Evolutionary conservation across 768 basidiomycete genomes (phyloP), one percentile per base, ranked within the genome.

Genomic region (Mycena pura): DNA sequence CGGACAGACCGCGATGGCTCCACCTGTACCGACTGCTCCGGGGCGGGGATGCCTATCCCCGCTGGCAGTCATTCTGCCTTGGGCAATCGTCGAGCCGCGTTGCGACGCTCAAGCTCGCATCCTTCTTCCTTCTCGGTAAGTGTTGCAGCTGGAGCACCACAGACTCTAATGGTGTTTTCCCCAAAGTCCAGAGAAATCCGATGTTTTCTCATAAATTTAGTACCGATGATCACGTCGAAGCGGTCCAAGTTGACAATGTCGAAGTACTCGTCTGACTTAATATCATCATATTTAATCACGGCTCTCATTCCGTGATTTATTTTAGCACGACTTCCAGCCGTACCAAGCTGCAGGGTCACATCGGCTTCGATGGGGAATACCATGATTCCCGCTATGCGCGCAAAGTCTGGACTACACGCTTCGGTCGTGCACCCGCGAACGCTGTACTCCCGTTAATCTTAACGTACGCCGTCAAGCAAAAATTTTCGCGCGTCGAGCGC

Each of bases 211-310:
- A 78, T 73, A 43, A 76, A 80, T 2, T 73, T 73, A 4, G 70
- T 75, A 0, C 79, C 76, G 1, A 80, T 64, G 0, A 80, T 71
- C 46, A 71, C 57, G 29, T 79, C 74, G 53, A 78, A 80, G 5
- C 57, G 59, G 47, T 78, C 74, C 11, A 79, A 65, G 36, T 80
- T 80, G 0, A 66, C 69, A 4, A 80, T 58, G 50, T 79, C 73
- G 2, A 78, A 59, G 32, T 77, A 77, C 27, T 52, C 32, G 1
- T 28, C 22, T 2, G 15, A 27, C 0, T 57, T 43, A 3, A 68
- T 27, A 0, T 48, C 36, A 8, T 60, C 62, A 3, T 72, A 24
- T 2, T 8, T 4, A 0, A 76, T 24, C 0, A 51, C 10, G 3
- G 66, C 60, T 6, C 65, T 48, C 0, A 68, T 44, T 0, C 76